Conservation (phyloP, 495 filamentous ascomycete species). For the Neurospora tetrasperma region DNA sequence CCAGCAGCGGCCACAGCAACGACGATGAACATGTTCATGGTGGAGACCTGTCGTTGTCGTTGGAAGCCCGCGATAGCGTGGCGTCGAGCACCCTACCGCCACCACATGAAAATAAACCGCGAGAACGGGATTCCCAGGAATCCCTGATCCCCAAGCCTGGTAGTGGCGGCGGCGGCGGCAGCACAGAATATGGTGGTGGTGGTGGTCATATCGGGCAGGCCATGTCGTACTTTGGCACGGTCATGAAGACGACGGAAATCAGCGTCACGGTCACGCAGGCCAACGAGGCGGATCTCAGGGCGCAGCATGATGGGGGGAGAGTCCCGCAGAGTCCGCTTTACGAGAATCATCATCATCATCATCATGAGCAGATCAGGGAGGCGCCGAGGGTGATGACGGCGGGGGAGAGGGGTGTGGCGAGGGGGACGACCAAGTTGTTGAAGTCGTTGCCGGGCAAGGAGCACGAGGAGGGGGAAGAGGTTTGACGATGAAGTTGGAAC, state of each 20-base stretch:
- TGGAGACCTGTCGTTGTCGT: not conserved
- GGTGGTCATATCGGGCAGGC: not conserved
- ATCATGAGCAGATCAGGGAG: not conserved
- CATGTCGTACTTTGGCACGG: not conserved
- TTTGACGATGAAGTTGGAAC: not conserved
- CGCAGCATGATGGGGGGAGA: not conserved
- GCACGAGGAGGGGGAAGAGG: not conserved
- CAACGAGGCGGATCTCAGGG: not conserved
- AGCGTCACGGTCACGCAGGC: constrained; percentile 13
- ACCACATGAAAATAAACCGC: not conserved
- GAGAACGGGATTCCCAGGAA: constrained; percentile 10
- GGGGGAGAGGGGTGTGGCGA: not conserved
- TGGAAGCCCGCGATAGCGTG: not conserved
- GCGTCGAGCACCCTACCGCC: not conserved
- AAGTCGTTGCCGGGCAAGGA: not conserved
- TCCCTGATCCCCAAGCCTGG: not conserved
- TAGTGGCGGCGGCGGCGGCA: too few relatives aligned
- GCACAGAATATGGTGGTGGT: too few relatives aligned
- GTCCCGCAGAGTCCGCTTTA: not conserved
- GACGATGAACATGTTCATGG: not conserved
- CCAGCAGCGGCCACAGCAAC: not conserved
- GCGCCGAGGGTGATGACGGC: not conserved
- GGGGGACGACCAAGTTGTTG: not conserved
- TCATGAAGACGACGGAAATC: constrained; percentile 24
- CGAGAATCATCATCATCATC: not conserved